Conservation (phyloP, 768 basidiomycete species). For the Auriscalpium microsporum region DNA sequence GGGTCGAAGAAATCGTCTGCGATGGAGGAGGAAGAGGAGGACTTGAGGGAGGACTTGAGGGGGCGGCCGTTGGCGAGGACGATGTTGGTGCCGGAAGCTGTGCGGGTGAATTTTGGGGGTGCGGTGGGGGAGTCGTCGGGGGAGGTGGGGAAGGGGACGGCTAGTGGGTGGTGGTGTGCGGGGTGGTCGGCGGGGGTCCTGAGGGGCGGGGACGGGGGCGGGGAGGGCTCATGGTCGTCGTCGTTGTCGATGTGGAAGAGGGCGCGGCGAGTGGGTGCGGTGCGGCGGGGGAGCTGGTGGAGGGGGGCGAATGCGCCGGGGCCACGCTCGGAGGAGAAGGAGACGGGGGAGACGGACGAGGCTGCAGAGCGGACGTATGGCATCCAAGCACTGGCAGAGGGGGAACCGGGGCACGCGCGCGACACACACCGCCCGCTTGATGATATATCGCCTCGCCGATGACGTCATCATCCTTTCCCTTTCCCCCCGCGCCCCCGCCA, state of each 20-base stretch:
- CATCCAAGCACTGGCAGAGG: slow-evolving; percentile 2
- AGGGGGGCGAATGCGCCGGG: slow-evolving; percentile 11
- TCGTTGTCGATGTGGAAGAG: slow-evolving; percentile 14
- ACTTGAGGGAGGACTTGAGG: slow-evolving; percentile 80
- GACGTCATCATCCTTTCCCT: neutral
- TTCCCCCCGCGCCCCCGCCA: neutral
- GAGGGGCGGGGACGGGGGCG: slow-evolving; percentile 4
- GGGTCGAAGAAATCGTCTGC: slow-evolving; percentile 26
- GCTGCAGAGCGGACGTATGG: slow-evolving; percentile 12
- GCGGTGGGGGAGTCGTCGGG: neutral
- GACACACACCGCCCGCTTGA: slow-evolving; percentile 5
- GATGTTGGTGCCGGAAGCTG: slow-evolving; percentile 29
- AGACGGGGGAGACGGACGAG: neutral
- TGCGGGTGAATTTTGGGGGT: slow-evolving; percentile 6
- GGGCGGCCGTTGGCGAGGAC: slow-evolving; percentile 73
- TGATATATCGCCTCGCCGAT: neutral
- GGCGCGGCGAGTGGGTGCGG: neutral
- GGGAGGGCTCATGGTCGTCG: slow-evolving; percentile 11
- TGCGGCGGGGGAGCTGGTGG: slow-evolving; percentile 2
- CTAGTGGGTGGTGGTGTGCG: neutral
- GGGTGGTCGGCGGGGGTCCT: neutral
- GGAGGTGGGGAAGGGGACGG: slow-evolving; percentile 1
- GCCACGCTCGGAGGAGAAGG: slow-evolving; percentile 12
- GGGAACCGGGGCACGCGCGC: neutral
- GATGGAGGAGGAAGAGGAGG: slow-evolving; percentile 43